phyloP scores from a whole-genome alignment of 2,329 filamentous ascomycete species.

The Scleromitrula shiraiana region DNA sequence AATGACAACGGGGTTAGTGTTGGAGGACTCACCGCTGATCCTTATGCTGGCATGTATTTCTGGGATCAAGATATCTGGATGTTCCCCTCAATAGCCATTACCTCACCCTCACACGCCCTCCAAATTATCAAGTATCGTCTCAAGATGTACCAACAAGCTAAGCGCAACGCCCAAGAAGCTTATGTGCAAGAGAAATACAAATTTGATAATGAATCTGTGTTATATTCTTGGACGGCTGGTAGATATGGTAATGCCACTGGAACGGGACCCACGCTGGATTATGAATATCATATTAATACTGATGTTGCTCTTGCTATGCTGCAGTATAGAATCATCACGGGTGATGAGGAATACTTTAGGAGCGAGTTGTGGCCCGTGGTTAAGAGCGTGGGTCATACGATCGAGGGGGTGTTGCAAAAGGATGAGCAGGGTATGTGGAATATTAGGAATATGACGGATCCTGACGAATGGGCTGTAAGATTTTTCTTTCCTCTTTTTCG shows the following conservation, averaged over 20 bases:
- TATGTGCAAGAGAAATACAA: conserved; percentile 14
- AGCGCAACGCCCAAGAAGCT: conserved; percentile 13
- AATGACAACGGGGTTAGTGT: conserved; percentile 54
- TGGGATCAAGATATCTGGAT: conserved; percentile 27
- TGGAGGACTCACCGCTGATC: conserved; percentile 54
- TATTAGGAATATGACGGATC: conserved; percentile 59
- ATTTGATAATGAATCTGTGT: conserved; percentile 7
- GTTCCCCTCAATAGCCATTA: conserved; percentile 47
- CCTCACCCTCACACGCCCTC: conserved; percentile 51
- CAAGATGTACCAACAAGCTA: conserved; percentile 35
- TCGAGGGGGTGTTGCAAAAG: conserved; percentile 7
- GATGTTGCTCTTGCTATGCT: conserved; percentile 12
- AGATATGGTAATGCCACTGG: conserved; percentile 18
- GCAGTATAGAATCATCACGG: conserved; percentile 5
- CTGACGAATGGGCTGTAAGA: conserved; percentile 37
- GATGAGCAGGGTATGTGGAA: conserved; percentile 25
- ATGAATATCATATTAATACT: conserved; percentile 19
- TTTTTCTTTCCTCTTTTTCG: too few relatives aligned
- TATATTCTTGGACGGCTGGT: conserved; percentile 18
- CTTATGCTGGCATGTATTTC: conserved; percentile 47
- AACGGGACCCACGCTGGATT: conserved; percentile 14
- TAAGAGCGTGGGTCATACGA: conserved; percentile 10
- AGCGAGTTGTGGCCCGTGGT: conserved; percentile 13
- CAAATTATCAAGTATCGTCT: conserved; percentile 56
- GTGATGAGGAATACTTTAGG: conserved; percentile 11